Conservation (phyloP, 139 green algal species). For the Tetraselmis chui region DNA sequence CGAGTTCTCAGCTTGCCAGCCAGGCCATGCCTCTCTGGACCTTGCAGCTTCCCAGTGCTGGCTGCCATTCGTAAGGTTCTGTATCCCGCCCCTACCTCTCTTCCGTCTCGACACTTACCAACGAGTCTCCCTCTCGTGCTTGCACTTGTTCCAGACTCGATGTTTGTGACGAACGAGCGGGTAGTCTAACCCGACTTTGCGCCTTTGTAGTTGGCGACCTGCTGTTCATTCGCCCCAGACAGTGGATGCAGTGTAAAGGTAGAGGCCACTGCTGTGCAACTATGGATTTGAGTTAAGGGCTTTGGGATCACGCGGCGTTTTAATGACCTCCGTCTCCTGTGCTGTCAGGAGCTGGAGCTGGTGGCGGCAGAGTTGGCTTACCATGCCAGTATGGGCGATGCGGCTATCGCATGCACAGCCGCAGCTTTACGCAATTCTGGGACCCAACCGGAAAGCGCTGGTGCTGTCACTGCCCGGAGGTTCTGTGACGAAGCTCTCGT, state of each 20-base stretch:
- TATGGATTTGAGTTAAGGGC: too few relatives aligned
- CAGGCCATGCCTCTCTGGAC: neutral
- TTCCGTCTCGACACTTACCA: too few relatives aligned
- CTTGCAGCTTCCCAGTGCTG: neutral
- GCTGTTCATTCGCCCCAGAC: too few relatives aligned
- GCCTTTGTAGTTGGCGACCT: too few relatives aligned
- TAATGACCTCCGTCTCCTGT: neutral
- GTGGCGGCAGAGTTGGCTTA: neutral
- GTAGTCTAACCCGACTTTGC: too few relatives aligned
- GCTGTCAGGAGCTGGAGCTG: neutral
- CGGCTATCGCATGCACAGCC: neutral
- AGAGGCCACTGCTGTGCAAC: too few relatives aligned
- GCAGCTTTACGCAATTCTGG: neutral
- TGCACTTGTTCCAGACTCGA: too few relatives aligned
- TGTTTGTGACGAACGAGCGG: too few relatives aligned
- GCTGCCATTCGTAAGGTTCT: neutral
- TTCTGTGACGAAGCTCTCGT: neutral
- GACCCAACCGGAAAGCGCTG: neutral
- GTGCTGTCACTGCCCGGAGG: neutral
- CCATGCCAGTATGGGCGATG: neutral
- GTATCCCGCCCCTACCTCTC: too few relatives aligned
- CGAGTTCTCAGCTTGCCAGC: neutral
- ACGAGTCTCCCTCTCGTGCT: too few relatives aligned
- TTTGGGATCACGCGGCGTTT: too few relatives aligned
- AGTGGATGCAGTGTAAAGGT: too few relatives aligned